Evolutionary conservation across 2,329 filamentous ascomycete species (phyloP).

Genomic region (Beauveria brongniartii): DNA sequence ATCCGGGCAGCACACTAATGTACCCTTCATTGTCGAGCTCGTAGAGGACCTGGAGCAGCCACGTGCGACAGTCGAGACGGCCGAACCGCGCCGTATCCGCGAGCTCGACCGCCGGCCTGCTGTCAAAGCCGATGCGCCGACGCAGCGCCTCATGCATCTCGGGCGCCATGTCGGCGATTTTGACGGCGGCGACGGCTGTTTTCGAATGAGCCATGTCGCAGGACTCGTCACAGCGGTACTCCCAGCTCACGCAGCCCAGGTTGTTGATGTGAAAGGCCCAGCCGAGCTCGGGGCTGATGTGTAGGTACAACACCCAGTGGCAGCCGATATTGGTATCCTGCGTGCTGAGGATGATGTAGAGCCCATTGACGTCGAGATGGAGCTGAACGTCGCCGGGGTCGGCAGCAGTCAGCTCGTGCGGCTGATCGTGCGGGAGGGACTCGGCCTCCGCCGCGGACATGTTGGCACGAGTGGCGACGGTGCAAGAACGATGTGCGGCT

Average conservation of each 20-base stretch:
- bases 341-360: constrained; percentile 5
- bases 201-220: not conserved
- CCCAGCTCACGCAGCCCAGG: not conserved
- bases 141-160: constrained; percentile 8
- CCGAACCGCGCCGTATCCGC: constrained; percentile 10
- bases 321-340: not conserved
- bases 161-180: constrained; percentile 5
- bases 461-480: not conserved
- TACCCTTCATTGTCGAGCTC: constrained; percentile 15
- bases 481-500: not conserved
- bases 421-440: not conserved
- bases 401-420: not conserved
- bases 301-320: constrained; percentile 7
- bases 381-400: not conserved
- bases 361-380: constrained; percentile 4
- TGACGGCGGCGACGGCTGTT: constrained; percentile 2
- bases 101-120: not conserved
- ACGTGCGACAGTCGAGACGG: constrained; percentile 9
- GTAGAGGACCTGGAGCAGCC: constrained; percentile 12
- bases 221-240: constrained; percentile 2
- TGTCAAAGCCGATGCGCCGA: not conserved
- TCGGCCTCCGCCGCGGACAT: not conserved
- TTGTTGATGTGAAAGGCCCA: constrained; percentile 7
- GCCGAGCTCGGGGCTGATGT: not conserved
- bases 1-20: constrained; percentile 9